These are phyloP conservation scores for Trypanosoma mega DNA, from an alignment of 208 protist species.

Conservation along the genomic window DNA sequence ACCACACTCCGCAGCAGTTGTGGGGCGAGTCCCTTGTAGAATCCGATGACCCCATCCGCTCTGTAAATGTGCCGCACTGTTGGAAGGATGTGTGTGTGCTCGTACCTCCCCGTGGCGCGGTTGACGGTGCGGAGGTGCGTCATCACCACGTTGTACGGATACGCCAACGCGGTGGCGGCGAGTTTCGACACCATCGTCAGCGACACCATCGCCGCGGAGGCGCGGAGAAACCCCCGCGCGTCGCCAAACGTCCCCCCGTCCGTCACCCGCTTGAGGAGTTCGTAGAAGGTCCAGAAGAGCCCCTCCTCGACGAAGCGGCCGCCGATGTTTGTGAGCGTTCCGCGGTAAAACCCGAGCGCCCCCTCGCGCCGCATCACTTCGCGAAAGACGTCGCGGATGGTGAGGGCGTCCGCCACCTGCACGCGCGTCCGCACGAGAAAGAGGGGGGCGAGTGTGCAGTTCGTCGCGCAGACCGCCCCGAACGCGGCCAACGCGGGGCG, in stretches of 20 bases:
- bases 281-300: conserved; percentile 86
- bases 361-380: conserved; percentile 75
- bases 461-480: conserved; percentile 77
- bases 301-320: conserved; percentile 88
- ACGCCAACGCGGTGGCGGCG: conserved; percentile 59
- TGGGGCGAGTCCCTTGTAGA: conserved; percentile 88
- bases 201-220: conserved; percentile 71
- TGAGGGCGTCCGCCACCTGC: conserved; percentile 78
- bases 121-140: conserved; percentile 88
- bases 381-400: conserved; percentile 66
- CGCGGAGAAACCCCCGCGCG: conserved; percentile 42
- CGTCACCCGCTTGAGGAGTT: conserved; percentile 80
- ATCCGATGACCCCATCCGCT: conserved; percentile 72
- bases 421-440: conserved; percentile 89
- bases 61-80: conserved; percentile 78
- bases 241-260: conserved; percentile 56
- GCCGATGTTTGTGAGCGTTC: conserved; percentile 76
- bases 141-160: conserved; percentile 92
- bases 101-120: conserved; percentile 69
- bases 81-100: conserved; percentile 59
- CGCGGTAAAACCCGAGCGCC: conserved; percentile 79
- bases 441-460: conserved; percentile 69
- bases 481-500: conserved; percentile 60
- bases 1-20: conserved; percentile 82
- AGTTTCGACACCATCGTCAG: conserved; percentile 84